Conservation (phyloP, 2,329 filamentous ascomycete species). For the Monosporascus sp. region DNA sequence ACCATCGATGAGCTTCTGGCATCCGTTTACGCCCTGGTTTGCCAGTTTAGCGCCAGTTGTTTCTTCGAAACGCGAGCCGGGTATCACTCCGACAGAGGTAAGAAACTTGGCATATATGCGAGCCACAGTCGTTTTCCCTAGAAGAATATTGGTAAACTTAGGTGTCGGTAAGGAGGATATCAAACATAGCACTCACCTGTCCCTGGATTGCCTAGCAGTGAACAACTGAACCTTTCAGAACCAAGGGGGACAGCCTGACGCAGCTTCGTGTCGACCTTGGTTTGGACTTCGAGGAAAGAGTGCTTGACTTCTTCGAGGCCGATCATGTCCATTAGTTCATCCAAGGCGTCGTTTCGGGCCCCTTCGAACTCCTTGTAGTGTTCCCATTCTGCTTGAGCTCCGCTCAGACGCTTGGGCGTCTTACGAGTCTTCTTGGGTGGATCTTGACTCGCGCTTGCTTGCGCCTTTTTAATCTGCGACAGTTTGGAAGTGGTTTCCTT, state of each 20-base stretch:
- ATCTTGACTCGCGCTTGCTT: slow-evolving; percentile 4
- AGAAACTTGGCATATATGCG: slow-evolving; percentile 63
- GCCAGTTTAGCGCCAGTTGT: slow-evolving; percentile 62
- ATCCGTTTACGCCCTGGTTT: slow-evolving; percentile 51
- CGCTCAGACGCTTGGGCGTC: slow-evolving; percentile 7
- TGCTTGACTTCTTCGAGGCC: slow-evolving; percentile 66
- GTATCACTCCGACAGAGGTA: slow-evolving; percentile 51
- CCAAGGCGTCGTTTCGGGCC: slow-evolving; percentile 47
- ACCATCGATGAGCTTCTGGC: slow-evolving; percentile 47
- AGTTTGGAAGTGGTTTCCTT: slow-evolving; percentile 23
- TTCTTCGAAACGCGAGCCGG: slow-evolving; percentile 55
- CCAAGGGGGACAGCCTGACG: slow-evolving; percentile 51
- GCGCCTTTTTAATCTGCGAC: slow-evolving; percentile 6
- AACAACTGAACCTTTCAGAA: slow-evolving; percentile 55
- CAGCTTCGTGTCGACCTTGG: slow-evolving; percentile 52
- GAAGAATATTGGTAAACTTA: background rate
- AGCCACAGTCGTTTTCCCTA: slow-evolving; percentile 69
- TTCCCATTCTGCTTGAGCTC: slow-evolving; percentile 54
- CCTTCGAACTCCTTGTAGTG: slow-evolving; percentile 49
- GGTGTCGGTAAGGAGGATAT: no score
- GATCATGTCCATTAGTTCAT: slow-evolving; percentile 63
- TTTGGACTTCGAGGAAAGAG: slow-evolving; percentile 57
- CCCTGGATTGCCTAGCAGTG: slow-evolving; percentile 66
- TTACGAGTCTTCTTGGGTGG: background rate
- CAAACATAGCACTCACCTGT: slow-evolving; percentile 44